phyloP scores from a whole-genome alignment of 1,284 basidiomycete species.

The Pseudozyma tsukubaensis region DNA sequence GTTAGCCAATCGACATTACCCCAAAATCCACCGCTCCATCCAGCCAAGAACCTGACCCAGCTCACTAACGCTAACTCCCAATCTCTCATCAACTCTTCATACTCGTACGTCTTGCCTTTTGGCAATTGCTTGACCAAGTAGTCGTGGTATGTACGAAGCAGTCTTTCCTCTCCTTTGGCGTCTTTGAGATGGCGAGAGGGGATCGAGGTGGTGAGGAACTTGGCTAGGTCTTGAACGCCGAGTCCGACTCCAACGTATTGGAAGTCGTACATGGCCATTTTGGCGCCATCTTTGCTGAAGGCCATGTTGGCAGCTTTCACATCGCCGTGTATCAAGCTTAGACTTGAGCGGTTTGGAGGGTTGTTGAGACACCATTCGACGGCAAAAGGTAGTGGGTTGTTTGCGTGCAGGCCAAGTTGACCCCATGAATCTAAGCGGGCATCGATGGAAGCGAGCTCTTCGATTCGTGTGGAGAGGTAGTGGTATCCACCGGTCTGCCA shows the following conservation, averaged over 20 bases:
- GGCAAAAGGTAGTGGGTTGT: constrained; percentile 16
- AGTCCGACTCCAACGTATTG: constrained; percentile 53
- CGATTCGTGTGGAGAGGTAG: constrained; percentile 35
- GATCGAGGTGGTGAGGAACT: constrained; percentile 49
- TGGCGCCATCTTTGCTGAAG: constrained; percentile 10
- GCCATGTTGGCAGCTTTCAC: constrained; percentile 58
- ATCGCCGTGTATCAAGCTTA: constrained; percentile 54
- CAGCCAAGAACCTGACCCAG: constrained; percentile 52
- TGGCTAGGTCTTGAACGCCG: constrained; percentile 49
- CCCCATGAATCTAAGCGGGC: constrained; percentile 19
- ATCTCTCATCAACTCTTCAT: constrained; percentile 21
- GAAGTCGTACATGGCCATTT: constrained; percentile 55
- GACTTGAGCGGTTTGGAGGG: constrained; percentile 2
- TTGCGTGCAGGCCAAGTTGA: constrained; percentile 29
- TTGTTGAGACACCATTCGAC: constrained; percentile 46
- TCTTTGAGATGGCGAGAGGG: constrained; percentile 2
- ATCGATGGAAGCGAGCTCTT: constrained; percentile 30
- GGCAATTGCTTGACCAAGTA: constrained; percentile 8
- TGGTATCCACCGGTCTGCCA: constrained; percentile 54
- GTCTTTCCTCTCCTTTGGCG: constrained; percentile 8
- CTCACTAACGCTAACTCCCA: constrained; percentile 49
- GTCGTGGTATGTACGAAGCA: constrained; percentile 31
- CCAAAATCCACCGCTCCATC: constrained; percentile 54
- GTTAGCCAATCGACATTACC: constrained; percentile 50
- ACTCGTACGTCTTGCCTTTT: constrained; percentile 21